phyloP scores from a whole-genome alignment of 441 rosid genomes.

The Adansonia grandidieri region DNA sequence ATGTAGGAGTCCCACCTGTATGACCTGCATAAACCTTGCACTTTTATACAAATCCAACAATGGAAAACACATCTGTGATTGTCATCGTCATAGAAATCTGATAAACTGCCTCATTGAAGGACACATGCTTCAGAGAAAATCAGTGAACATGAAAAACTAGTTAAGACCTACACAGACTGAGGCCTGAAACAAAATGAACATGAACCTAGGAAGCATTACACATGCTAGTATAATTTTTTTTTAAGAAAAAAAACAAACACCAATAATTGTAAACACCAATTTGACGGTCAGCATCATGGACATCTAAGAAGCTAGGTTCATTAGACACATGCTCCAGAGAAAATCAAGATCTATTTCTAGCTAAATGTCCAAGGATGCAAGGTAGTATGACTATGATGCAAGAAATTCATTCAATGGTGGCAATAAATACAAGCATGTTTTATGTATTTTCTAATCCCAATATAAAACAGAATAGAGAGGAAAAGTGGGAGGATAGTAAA shows the following conservation, averaged over 20 bases:
- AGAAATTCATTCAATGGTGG: constrained; percentile 9
- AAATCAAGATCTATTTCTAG: not conserved
- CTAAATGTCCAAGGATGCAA: constrained; percentile 2
- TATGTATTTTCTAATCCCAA: constrained; percentile 5
- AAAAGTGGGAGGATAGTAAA: not conserved
- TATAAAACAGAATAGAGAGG: not conserved
- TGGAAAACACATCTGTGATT: constrained; percentile 33
- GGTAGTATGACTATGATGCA: not conserved
- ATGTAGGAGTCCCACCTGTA: constrained; percentile 35
- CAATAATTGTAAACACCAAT: not conserved
- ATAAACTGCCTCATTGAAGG: constrained; percentile 34
- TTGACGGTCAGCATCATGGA: not conserved
- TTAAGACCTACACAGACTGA: constrained; percentile 34
- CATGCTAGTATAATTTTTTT: not conserved
- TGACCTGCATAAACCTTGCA: constrained; percentile 31
- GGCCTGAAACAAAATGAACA: constrained; percentile 20
- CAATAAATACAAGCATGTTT: not conserved
- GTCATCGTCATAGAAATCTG: constrained; percentile 34
- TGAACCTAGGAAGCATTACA: not conserved
- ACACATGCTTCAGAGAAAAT: constrained; percentile 37
- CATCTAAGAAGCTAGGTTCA: not conserved
- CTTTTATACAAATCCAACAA: constrained; percentile 40
- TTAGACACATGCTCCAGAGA: not conserved
- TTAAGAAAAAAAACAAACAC: not conserved
- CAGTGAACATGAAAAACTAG: constrained; percentile 36